Percentiles rank a stretch among this genome's conserved stretches.
Conservation (phyloP, 208 protist genomes). For the Trypanosoma melophagium region DNA sequence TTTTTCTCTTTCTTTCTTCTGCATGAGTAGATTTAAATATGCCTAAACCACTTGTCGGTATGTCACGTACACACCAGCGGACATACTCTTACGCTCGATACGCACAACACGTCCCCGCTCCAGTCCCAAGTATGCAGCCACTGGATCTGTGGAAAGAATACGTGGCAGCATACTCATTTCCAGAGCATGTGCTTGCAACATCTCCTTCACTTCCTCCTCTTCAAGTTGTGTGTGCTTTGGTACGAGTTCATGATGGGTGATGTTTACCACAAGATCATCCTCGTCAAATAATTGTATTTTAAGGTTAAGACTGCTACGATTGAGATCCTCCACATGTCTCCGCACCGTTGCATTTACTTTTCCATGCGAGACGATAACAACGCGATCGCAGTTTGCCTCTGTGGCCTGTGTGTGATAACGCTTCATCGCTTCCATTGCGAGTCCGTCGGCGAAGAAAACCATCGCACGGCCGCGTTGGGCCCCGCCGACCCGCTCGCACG, state of each 20-base stretch:
- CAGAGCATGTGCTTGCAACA: slow-evolving; percentile 92
- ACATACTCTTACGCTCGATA: slow-evolving; percentile 96
- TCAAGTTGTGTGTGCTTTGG: slow-evolving; percentile 93
- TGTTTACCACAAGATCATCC: slow-evolving; percentile 96
- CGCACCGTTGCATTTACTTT: slow-evolving; percentile 71
- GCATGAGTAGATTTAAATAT: not conserved
- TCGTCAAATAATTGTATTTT: slow-evolving; percentile 95
- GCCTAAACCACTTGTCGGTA: slow-evolving; percentile 95
- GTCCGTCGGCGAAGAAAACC: slow-evolving; percentile 71
- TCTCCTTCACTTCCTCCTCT: slow-evolving; percentile 79
- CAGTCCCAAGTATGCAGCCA: slow-evolving; percentile 96
- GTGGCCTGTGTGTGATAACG: slow-evolving; percentile 44
- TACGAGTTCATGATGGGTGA: slow-evolving; percentile 97
- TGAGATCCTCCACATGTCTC: slow-evolving; percentile 69
- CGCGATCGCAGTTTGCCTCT: slow-evolving; percentile 48
- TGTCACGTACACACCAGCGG: slow-evolving; percentile 97
- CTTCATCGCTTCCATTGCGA: slow-evolving; percentile 71
- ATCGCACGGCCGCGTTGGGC: slow-evolving; percentile 49
- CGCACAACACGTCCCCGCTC: slow-evolving; percentile 92
- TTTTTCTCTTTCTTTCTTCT: too few relatives aligned
- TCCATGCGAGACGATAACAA: slow-evolving; percentile 65
- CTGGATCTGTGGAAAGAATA: slow-evolving; percentile 94
- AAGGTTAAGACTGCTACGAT: slow-evolving; percentile 55
- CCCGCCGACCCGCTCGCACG: slow-evolving; percentile 57
- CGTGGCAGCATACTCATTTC: slow-evolving; percentile 95